These are phyloP conservation scores for Fusarium mexicanum DNA, from an alignment of 2,329 filamentous ascomycete genomes.

Conservation along the genomic window DNA sequence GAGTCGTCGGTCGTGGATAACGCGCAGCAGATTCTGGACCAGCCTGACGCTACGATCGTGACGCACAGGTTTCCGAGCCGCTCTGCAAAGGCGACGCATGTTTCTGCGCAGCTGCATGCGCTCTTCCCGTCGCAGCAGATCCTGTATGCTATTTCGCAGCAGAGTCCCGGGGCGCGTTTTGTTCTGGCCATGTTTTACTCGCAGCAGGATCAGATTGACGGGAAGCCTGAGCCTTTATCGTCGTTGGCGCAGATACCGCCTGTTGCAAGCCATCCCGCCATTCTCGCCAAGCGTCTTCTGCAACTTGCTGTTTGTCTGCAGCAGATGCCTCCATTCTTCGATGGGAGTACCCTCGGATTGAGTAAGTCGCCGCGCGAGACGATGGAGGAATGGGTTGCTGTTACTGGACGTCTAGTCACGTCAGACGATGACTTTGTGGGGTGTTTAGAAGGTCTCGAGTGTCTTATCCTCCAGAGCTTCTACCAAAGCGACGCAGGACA, in stretches of 20 bases:
- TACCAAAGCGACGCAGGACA: constrained; percentile 64
- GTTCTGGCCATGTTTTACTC: constrained; percentile 43
- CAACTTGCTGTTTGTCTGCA: constrained; percentile 58
- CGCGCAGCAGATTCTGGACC: constrained; percentile 29
- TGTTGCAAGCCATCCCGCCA: constrained; percentile 57
- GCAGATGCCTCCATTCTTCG: constrained; percentile 51
- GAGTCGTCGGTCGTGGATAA: constrained; percentile 33
- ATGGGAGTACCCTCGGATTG: constrained; percentile 41
- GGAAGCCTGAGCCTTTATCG: constrained; percentile 46
- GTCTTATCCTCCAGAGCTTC: constrained; percentile 58
- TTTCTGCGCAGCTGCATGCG: constrained; percentile 32
- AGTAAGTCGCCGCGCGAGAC: constrained; percentile 28
- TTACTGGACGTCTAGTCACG: constrained; percentile 54
- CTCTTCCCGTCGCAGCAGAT: constrained; percentile 37
- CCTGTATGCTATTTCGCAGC: constrained; percentile 38
- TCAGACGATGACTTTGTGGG: constrained; percentile 62
- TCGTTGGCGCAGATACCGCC: constrained; percentile 44
- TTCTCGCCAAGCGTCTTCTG: constrained; percentile 59
- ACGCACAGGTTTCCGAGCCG: constrained; percentile 6
- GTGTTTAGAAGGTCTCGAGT: constrained; percentile 63
- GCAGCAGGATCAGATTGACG: constrained; percentile 45
- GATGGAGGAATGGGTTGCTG: constrained; percentile 45
- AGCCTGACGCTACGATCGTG: neutral
- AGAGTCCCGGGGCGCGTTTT: constrained; percentile 39
- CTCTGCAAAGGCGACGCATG: constrained; percentile 20